Evolutionary conservation across 1,284 basidiomycete species (phyloP).

Genomic region (Ustilago tritici): DNA sequence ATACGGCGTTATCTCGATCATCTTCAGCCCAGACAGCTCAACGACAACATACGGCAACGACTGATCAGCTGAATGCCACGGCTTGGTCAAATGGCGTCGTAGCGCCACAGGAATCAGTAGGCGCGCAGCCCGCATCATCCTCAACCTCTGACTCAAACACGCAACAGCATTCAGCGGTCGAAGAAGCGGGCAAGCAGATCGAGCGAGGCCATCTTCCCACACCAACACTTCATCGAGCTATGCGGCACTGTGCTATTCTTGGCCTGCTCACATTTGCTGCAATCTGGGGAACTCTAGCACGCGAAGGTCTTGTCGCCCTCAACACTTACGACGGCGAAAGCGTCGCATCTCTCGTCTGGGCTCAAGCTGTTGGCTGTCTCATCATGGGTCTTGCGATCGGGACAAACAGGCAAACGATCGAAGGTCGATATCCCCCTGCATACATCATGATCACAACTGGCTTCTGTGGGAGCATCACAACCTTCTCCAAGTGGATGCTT

Average conservation of each 20-base stretch:
- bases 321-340: conserved; percentile 78
- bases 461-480: conserved; percentile 94
- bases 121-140: not conserved
- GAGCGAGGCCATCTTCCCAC: conserved; percentile 11
- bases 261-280: conserved; percentile 68
- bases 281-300: conserved; percentile 70
- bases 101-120: not conserved
- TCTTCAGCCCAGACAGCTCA: conserved; percentile 24
- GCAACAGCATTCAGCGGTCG: conserved; percentile 5
- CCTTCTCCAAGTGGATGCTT: conserved; percentile 94
- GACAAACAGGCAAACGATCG: conserved; percentile 45
- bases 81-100: not conserved
- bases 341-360: conserved; percentile 87
- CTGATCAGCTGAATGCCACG: not conserved
- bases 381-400: conserved; percentile 77
- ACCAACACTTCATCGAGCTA: conserved; percentile 11
- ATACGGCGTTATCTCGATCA: not conserved
- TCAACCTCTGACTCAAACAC: conserved; percentile 8
- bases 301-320: conserved; percentile 70
- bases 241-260: conserved; percentile 54
- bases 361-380: conserved; percentile 88
- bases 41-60: not conserved
- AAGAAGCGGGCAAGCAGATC: conserved; percentile 31
- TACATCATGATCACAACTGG: conserved; percentile 92
- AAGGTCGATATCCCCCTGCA: conserved; percentile 72